Percentiles rank a stretch among this genome's conserved stretches.
Conservation (phyloP, 352 stramenopile species). For the Globisporangium paddicum region DNA sequence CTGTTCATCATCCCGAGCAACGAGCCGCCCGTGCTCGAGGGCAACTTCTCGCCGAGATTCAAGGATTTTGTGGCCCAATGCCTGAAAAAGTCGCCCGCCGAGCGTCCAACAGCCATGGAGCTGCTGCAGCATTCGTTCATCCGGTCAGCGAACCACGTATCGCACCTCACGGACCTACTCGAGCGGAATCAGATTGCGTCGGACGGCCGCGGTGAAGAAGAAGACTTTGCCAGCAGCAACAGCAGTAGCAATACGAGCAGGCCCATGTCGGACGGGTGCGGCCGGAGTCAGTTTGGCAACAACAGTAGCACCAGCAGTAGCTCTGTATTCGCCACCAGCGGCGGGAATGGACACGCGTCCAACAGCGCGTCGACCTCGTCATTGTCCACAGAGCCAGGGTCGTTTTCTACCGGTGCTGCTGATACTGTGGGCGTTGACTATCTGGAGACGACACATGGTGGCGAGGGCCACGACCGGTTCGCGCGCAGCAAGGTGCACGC, state of each 20-base stretch:
- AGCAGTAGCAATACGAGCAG: background rate
- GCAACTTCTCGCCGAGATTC: slow-evolving; percentile 65
- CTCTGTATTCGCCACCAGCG: background rate
- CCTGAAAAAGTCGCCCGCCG: slow-evolving; percentile 83
- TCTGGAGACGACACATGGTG: background rate
- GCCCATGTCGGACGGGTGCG: background rate
- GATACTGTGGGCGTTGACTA: background rate
- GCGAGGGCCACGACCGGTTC: slow-evolving; percentile 21
- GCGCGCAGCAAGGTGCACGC: slow-evolving; percentile 33
- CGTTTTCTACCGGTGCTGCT: background rate
- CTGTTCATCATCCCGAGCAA: slow-evolving; percentile 99
- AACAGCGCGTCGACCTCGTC: background rate
- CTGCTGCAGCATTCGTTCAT: slow-evolving; percentile 89
- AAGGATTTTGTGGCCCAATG: slow-evolving; percentile 89
- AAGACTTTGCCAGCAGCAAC: slow-evolving; percentile 1
- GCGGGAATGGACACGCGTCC: background rate
- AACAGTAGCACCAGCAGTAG: slow-evolving; percentile 3
- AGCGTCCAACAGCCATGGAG: slow-evolving; percentile 78
- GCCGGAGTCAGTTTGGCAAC: background rate
- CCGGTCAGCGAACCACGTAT: slow-evolving; percentile 55
- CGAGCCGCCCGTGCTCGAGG: slow-evolving; percentile 83
- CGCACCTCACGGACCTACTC: slow-evolving; percentile 67
- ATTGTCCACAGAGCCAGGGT: background rate
- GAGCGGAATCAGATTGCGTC: slow-evolving; percentile 15
- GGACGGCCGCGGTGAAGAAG: background rate